Evolutionary conservation across 257 asterid species (phyloP).

Genomic region (Gentiana dahurica): DNA sequence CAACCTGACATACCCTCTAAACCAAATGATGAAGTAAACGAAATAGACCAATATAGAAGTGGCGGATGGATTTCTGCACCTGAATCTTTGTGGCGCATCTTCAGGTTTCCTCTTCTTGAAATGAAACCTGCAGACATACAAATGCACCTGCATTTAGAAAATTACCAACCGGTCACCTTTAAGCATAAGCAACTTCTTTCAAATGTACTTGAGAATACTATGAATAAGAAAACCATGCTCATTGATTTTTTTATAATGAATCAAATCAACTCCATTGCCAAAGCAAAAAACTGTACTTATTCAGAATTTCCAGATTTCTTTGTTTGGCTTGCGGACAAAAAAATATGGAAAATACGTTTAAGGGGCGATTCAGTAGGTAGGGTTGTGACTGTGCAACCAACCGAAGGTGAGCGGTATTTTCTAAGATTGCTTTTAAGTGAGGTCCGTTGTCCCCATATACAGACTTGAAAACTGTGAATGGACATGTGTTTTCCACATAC

Average conservation of each 20-base stretch:
- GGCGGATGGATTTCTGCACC: not conserved
- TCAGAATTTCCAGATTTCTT: not conserved
- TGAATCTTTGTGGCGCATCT: not conserved
- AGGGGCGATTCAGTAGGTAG: not conserved
- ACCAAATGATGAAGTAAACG: not conserved
- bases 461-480: not conserved
- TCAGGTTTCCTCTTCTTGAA: not conserved
- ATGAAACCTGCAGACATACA: not conserved
- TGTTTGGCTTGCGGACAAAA: not conserved
- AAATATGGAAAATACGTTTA: not conserved
- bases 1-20: no score
- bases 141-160: not conserved
- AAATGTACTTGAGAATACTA: not conserved
- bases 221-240: not conserved
- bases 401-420: not conserved
- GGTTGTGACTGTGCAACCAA: not conserved
- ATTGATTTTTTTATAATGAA: not conserved
- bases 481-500: not conserved
- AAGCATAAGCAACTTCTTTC: not conserved
- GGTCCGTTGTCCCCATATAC: not conserved
- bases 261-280: not conserved
- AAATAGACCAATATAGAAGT: not conserved
- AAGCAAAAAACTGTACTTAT: not conserved
- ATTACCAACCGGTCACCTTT: not conserved
- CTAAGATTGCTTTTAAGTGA: not conserved